phyloP scores from a whole-genome alignment of 441 rosid species.

The Gossypium trilobum region DNA sequence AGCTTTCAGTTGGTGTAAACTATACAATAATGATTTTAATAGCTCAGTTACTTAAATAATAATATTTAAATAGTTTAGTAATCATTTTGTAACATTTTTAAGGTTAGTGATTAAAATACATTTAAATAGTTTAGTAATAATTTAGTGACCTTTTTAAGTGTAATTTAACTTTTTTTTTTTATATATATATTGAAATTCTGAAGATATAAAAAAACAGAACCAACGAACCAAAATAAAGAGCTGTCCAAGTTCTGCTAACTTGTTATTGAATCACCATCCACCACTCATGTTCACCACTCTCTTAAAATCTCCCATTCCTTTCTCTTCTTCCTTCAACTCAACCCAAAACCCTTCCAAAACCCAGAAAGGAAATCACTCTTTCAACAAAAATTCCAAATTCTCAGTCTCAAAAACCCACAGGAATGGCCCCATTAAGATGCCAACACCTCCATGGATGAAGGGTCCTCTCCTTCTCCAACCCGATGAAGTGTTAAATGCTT shows the following conservation, averaged over 20 bases:
- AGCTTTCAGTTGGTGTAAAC: too few species aligned
- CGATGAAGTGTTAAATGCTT: conserved; percentile 30
- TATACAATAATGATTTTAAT: too few species aligned
- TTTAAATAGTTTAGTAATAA: too few species aligned
- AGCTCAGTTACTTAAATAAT: too few species aligned
- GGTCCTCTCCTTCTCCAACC: conserved; percentile 47
- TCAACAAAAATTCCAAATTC: conserved; percentile 1
- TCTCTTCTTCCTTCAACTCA: conserved; percentile 21
- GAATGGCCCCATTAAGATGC: conserved; percentile 27
- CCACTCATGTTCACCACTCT: conserved; percentile 20
- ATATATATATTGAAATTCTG: neutral
- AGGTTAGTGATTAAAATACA: too few species aligned
- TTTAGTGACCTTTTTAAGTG: too few species aligned
- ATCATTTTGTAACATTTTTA: too few species aligned
- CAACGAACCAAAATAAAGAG: neutral
- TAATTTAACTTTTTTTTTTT: too few species aligned
- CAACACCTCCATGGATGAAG: conserved; percentile 75
- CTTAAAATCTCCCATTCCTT: conserved; percentile 4
- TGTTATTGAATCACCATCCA: neutral
- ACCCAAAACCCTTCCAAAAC: conserved; percentile 6
- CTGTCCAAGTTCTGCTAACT: neutral
- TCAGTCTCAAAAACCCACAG: conserved; percentile 11
- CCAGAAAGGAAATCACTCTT: neutral
- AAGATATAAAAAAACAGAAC: neutral
- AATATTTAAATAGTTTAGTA: too few species aligned